Conservation (phyloP, 2,329 filamentous ascomycete genomes). For the Huntiella omanensis region DNA sequence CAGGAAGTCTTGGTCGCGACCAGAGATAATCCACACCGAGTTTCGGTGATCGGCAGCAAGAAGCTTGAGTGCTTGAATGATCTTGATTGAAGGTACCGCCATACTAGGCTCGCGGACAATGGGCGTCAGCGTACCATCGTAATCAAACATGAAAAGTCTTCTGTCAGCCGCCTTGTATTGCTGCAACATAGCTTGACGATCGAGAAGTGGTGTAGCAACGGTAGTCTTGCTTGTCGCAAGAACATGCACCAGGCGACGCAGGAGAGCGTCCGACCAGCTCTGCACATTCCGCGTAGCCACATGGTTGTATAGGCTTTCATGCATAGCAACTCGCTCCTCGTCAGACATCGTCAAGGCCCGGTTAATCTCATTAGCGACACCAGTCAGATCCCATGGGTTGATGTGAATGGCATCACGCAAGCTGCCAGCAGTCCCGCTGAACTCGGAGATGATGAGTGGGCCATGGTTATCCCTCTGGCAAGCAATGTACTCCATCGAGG, state of each 20-base stretch:
- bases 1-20: slow-evolving; percentile 80
- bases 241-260: slow-evolving; percentile 63
- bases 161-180: slow-evolving; percentile 59
- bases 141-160: slow-evolving; percentile 95
- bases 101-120: slow-evolving; percentile 84
- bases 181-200: slow-evolving; percentile 50
- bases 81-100: slow-evolving; percentile 68
- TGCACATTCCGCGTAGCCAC: slow-evolving; percentile 76
- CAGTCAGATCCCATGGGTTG: slow-evolving; percentile 83
- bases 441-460: slow-evolving; percentile 85
- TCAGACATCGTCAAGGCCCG: slow-evolving; percentile 58
- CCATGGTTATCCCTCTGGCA: slow-evolving; percentile 77
- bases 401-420: slow-evolving; percentile 79
- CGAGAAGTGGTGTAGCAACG: slow-evolving; percentile 63
- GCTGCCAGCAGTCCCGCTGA: slow-evolving; percentile 81
- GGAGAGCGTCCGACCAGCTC: slow-evolving; percentile 63
- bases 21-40: slow-evolving; percentile 95
- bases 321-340: slow-evolving; percentile 47
- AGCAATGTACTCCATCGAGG: slow-evolving; percentile 82
- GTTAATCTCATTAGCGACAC: slow-evolving; percentile 70
- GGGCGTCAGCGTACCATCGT: slow-evolving; percentile 88
- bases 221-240: slow-evolving; percentile 58
- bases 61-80: slow-evolving; percentile 61
- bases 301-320: slow-evolving; percentile 59
- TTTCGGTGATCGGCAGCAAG: slow-evolving; percentile 68